Conservation (phyloP, 352 stramenopile species). For the Phytophthora pistaciae region DNA sequence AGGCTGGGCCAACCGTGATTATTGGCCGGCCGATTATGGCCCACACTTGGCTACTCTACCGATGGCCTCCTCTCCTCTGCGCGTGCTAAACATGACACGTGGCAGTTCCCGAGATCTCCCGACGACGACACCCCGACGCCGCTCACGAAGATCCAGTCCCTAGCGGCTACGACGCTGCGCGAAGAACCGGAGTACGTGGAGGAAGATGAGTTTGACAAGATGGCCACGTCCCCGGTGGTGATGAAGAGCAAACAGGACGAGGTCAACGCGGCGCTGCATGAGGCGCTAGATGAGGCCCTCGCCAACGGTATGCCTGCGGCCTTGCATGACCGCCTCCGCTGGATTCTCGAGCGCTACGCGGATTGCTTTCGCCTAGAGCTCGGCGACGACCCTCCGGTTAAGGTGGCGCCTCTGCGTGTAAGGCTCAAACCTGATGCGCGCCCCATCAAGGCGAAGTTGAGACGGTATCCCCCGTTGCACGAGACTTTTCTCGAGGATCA, state of each 20-base stretch:
- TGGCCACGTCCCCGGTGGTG: neutral
- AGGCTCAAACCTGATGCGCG: neutral
- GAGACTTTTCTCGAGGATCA: neutral
- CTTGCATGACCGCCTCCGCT: neutral
- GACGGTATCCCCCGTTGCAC: neutral
- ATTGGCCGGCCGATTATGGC: neutral
- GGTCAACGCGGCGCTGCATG: neutral
- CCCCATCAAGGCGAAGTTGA: neutral
- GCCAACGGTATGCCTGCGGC: neutral
- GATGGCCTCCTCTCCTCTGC: neutral
- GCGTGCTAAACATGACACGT: neutral
- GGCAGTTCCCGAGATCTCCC: neutral
- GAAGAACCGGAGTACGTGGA: neutral
- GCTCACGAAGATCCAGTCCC: neutral
- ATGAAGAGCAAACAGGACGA: neutral
- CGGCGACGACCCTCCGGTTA: neutral
- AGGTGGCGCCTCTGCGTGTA: neutral
- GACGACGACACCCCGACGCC: neutral
- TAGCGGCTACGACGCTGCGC: neutral
- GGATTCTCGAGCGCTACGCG: neutral
- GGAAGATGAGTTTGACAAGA: neutral
- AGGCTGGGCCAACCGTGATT: neutral
- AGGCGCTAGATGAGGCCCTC: neutral
- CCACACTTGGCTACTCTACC: neutral
- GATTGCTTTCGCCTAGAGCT: neutral